Evolutionary conservation across 1,284 basidiomycete species (phyloP).

Genomic region (Puccinia horiana): DNA sequence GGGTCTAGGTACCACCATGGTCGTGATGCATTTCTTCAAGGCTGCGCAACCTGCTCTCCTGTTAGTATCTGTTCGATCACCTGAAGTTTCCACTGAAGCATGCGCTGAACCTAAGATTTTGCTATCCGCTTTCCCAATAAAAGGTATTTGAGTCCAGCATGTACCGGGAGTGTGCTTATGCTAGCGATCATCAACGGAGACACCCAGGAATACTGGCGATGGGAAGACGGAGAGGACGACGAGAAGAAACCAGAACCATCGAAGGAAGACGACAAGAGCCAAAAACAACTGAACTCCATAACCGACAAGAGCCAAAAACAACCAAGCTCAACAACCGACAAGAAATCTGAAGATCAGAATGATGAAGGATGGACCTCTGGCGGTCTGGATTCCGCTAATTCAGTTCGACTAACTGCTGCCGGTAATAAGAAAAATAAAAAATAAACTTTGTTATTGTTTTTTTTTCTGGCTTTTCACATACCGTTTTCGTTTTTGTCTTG

Average conservation of each 20-base stretch:
- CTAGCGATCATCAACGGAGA: constrained; percentile 67
- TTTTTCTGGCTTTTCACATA: not conserved
- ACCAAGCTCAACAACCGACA: not conserved
- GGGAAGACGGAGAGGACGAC: constrained; percentile 63
- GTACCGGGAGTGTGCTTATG: constrained; percentile 67
- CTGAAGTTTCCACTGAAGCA: not conserved
- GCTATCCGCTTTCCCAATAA: not conserved
- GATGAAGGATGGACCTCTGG: constrained; percentile 37
- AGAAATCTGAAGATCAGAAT: not conserved
- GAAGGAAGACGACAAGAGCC: not conserved
- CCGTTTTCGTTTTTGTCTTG: not conserved
- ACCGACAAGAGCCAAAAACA: not conserved
- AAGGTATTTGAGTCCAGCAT: constrained; percentile 65
- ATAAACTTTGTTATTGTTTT: not conserved
- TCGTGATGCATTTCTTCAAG: constrained; percentile 78
- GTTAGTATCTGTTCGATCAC: constrained; percentile 63
- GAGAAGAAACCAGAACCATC: constrained; percentile 40
- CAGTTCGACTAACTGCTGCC: constrained; percentile 17
- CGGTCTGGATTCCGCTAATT: not conserved
- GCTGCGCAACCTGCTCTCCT: constrained; percentile 88
- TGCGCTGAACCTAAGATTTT: constrained; percentile 1
- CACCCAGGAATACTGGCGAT: constrained; percentile 67
- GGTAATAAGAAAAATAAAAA: constrained; percentile 44
- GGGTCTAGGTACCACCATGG: constrained; percentile 78
- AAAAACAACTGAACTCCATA: not conserved